Conservation (phyloP, 2,329 filamentous ascomycete genomes). For the Beauveria sp. region DNA sequence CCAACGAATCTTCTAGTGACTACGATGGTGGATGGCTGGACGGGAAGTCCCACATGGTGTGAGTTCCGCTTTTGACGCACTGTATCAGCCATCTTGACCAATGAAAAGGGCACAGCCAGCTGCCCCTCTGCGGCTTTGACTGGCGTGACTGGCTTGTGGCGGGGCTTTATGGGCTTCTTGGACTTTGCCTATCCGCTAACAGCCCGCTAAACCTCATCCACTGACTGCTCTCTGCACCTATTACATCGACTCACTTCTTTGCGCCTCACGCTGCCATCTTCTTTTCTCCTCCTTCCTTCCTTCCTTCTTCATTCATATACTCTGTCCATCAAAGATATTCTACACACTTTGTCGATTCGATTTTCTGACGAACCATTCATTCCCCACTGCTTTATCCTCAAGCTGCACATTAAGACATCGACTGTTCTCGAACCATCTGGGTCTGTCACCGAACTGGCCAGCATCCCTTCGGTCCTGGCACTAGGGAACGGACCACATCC, state of each 20-base stretch:
- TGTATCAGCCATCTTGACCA: neutral
- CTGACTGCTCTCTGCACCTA: neutral
- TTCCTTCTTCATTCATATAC: too few relatives aligned
- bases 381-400: too few relatives aligned
- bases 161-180: neutral
- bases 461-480: too few relatives aligned
- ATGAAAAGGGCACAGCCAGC: neutral
- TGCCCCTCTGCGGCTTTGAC: neutral
- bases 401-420: too few relatives aligned
- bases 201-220: neutral
- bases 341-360: too few relatives aligned
- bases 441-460: too few relatives aligned
- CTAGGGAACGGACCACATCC: too few relatives aligned
- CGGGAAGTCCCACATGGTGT: neutral
- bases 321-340: too few relatives aligned
- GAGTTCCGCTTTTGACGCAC: neutral
- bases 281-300: too few relatives aligned
- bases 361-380: too few relatives aligned
- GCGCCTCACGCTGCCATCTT: too few relatives aligned
- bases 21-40: neutral
- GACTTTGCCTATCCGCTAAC: neutral
- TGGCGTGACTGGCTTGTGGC: neutral
- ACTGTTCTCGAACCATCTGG: too few relatives aligned
- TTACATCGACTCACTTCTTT: neutral
- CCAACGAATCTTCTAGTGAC: conserved; percentile 20